phyloP scores from a whole-genome alignment of 305 asterid species.

The Salvia sclarea region DNA sequence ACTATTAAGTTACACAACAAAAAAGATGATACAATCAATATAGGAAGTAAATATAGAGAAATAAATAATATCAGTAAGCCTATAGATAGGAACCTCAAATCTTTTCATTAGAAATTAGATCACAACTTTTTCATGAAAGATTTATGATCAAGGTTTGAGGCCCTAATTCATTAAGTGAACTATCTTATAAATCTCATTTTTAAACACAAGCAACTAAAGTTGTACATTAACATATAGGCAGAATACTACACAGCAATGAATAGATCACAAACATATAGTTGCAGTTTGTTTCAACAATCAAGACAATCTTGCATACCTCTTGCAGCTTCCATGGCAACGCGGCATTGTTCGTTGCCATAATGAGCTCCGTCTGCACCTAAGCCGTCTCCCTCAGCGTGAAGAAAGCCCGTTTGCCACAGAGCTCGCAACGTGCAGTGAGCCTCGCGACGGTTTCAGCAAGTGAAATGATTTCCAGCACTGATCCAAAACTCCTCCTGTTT shows the following conservation, averaged over 20 bases:
- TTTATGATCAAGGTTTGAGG: background rate
- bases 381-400: constrained; percentile 72
- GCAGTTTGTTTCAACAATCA: constrained; percentile 23
- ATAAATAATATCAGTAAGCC: background rate
- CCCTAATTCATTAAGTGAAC: background rate
- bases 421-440: constrained; percentile 74
- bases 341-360: constrained; percentile 44
- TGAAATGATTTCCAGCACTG: constrained; percentile 72
- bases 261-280: background rate
- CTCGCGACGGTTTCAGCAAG: constrained; percentile 78
- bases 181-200: background rate
- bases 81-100: background rate
- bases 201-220: background rate
- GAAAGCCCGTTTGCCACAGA: constrained; percentile 66
- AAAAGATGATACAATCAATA: no score
- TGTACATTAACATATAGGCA: background rate
- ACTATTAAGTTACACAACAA: no score
- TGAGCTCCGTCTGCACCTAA: constrained; percentile 58
- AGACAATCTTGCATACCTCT: constrained; percentile 5
- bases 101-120: background rate
- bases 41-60: background rate
- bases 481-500: constrained; percentile 81
- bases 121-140: background rate
- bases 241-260: background rate
- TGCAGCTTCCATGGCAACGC: constrained; percentile 15